Conservation (phyloP, 129 eudicot species). For the Ambrosia artemisiifolia region DNA sequence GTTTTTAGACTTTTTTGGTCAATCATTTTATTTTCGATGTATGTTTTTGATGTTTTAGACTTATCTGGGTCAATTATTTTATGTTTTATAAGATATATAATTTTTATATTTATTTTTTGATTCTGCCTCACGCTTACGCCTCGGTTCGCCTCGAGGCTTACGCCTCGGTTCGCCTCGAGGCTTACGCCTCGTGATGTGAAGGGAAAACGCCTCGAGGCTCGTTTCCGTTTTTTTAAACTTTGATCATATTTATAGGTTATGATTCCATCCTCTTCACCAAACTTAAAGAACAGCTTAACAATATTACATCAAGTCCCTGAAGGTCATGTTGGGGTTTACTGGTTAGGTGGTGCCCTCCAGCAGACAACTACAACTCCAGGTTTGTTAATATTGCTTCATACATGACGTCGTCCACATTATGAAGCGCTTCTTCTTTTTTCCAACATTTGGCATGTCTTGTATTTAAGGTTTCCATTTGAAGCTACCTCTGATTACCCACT, state of each 20-base stretch:
- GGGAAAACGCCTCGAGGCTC: too few species aligned
- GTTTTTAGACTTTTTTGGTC: too few species aligned
- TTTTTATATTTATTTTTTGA: too few species aligned
- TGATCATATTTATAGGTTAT: constrained; percentile 44
- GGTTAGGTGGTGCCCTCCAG: constrained; percentile 96
- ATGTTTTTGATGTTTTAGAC: too few species aligned
- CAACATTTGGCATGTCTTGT: background rate
- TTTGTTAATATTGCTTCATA: constrained; percentile 18
- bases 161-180: too few species aligned
- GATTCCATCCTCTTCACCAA: constrained; percentile 51
- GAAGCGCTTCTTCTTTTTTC: constrained; percentile 5
- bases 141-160: too few species aligned
- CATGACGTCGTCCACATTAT: constrained; percentile 3
- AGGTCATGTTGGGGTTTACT: constrained; percentile 98
- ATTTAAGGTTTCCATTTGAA: constrained; percentile 77
- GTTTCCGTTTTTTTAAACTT: too few species aligned
- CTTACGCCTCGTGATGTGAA: too few species aligned
- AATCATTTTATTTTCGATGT: too few species aligned
- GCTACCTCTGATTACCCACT: constrained; percentile 81
- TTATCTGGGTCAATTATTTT: too few species aligned
- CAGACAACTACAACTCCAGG: constrained; percentile 75
- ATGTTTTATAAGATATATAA: too few species aligned
- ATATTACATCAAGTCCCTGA: constrained; percentile 91
- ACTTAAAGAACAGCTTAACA: constrained; percentile 52
- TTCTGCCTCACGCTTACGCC: too few species aligned